These are phyloP conservation scores for Ceratobasidium sp. DNA, from an alignment of 1,284 basidiomycete species.

Conservation along the genomic window DNA sequence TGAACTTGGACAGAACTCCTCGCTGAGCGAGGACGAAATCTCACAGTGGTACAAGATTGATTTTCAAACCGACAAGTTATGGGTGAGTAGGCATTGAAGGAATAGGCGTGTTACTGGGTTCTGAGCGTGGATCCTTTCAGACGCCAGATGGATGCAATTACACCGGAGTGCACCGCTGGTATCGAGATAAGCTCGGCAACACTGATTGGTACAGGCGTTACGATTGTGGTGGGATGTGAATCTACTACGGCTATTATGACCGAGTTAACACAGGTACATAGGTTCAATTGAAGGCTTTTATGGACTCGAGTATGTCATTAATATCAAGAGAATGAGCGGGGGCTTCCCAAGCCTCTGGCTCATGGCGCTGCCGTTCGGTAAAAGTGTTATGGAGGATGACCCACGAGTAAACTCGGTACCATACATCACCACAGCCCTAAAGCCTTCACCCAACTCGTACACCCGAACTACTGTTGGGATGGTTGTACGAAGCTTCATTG, in stretches of 20 bases:
- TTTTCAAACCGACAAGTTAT: too few species aligned
- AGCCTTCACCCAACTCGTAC: background rate
- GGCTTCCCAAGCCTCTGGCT: too few species aligned
- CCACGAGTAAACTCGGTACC: background rate
- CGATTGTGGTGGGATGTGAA: background rate
- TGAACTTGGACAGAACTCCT: too few species aligned
- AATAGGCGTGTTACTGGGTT: too few species aligned
- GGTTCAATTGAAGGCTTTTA: background rate
- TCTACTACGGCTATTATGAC: background rate
- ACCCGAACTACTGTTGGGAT: background rate
- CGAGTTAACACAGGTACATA: background rate
- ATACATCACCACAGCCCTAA: background rate
- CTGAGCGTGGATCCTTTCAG: too few species aligned
- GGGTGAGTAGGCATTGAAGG: too few species aligned
- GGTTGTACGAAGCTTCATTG: background rate
- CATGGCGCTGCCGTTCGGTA: too few species aligned
- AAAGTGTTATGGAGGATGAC: background rate
- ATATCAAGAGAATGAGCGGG: too few species aligned
- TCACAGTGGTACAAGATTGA: too few species aligned
- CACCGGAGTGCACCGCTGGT: background rate
- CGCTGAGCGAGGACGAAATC: too few species aligned
- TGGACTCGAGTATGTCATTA: too few species aligned
- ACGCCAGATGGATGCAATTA: background rate
- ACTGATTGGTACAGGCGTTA: background rate
- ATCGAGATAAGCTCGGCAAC: background rate